A percentile compares a stretch with the other conserved stretches of the same genome.
Evolutionary conservation across 2,329 filamentous ascomycete species (phyloP).

Genomic region (Trichoderma simmonsii): DNA sequence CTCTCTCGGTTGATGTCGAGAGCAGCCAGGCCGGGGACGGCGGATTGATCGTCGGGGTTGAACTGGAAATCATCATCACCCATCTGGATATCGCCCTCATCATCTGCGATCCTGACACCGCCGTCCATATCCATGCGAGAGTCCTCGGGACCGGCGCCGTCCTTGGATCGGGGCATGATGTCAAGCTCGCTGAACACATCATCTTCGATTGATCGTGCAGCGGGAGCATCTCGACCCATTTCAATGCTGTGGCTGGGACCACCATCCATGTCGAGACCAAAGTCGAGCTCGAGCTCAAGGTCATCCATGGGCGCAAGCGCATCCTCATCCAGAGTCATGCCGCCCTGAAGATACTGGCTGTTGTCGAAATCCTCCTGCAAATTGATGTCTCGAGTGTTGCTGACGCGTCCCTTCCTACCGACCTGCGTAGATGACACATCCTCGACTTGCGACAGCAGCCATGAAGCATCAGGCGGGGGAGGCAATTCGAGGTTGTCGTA

Average conservation of each 20-base stretch:
- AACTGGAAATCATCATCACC: constrained; percentile 62
- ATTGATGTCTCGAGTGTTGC: constrained; percentile 64
- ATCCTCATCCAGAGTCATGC: constrained; percentile 57
- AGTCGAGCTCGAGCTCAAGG: constrained; percentile 69
- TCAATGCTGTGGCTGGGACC: constrained; percentile 65
- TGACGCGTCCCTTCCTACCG: constrained; percentile 56
- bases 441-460: constrained; percentile 74
- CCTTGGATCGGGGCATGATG: constrained; percentile 54
- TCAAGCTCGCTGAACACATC: constrained; percentile 67
- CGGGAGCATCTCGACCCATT: constrained; percentile 81
- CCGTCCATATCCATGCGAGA: constrained; percentile 55
- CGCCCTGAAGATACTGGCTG: constrained; percentile 77
- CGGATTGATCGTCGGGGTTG: constrained; percentile 58
- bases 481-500: constrained; percentile 75
- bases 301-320: constrained; percentile 59
- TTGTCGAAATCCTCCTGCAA: constrained; percentile 66
- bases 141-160: constrained; percentile 53
- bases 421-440: constrained; percentile 53
- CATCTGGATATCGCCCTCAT: constrained; percentile 63
- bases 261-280: constrained; percentile 68
- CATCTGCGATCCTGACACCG: constrained; percentile 58
- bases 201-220: constrained; percentile 63
- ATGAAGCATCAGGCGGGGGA: constrained; percentile 82
- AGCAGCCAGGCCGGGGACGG: constrained; percentile 47
- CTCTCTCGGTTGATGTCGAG: constrained; percentile 53